Evolutionary conservation across 2,329 filamentous ascomycete species (phyloP), one percentile per base, ranked within the genome.

Genomic region (Fonsecaea erecta): DNA sequence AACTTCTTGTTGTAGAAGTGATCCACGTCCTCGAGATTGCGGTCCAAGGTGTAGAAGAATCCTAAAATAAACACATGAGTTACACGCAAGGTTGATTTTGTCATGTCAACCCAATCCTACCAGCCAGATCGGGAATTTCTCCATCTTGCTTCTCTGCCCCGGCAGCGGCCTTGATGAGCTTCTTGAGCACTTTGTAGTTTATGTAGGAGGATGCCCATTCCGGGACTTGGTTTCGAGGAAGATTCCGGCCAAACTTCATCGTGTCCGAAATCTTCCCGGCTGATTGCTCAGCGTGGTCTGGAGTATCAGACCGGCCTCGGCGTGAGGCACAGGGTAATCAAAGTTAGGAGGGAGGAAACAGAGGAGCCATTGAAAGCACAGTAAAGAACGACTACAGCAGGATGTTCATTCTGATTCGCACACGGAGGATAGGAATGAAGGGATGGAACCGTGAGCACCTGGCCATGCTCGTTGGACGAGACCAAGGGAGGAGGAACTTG

Each of bases 1-100:
- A 93, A 92, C 77, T 97, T 97, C 77, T 93, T 96, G 81, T 96
- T 97, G 83, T 97, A 98, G 78, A 99, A 98, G 58, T 87, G 86
- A 78, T 97, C 93, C 77, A 99, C 94, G 79, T 96, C 91, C 82
- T 99, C 95, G 74, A 99, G 89, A 76, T 98, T 97, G 73, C 95
- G 91, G 77, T 99, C 95, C 77, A 99, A 88, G 70, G 90, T 91
- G 78, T 94, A 97, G 82, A 97, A 97, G 84, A 99, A 97, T 78
- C 93, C 95, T 97, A 82, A 73, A 73, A 51, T 16, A 68, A n/a
- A 68, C 12, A 56, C 28, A 66, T 70, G 48, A 68, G 66, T 63
- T 40, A 58, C 53, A 52, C 61, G 60, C n/a, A 59, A 26, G 32
- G 72, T 74, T 34, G 28, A 18, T 35, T 21, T 52, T 28, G n/a